Conservation (phyloP, 108 stramenopile species). For the Cyclotella atomus region DNA sequence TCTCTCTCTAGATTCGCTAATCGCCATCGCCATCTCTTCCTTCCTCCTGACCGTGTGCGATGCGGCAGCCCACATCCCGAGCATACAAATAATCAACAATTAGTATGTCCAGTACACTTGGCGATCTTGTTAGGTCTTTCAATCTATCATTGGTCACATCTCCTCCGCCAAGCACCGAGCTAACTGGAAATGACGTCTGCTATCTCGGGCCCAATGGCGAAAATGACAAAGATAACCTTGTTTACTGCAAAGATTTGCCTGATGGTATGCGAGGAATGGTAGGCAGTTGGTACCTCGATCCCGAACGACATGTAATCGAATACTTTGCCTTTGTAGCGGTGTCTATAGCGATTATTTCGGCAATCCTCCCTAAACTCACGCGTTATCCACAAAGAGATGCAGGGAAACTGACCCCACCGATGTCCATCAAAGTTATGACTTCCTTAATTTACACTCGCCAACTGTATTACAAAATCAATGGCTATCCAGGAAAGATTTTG, state of each 20-base stretch:
- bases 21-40: not conserved
- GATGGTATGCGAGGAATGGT: slow-evolving; percentile 48
- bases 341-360: slow-evolving; percentile 22
- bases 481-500: slow-evolving; percentile 50
- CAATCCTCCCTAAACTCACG: slow-evolving; percentile 25
- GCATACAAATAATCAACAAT: not conserved
- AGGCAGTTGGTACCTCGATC: slow-evolving; percentile 48
- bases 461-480: slow-evolving; percentile 46
- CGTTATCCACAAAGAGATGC: slow-evolving; percentile 38
- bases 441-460: slow-evolving; percentile 27
- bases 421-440: slow-evolving; percentile 36
- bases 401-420: slow-evolving; percentile 27
- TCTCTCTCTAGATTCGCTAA: not conserved
- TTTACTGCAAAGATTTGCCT: slow-evolving; percentile 52
- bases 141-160: slow-evolving; percentile 34
- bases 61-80: not conserved
- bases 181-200: slow-evolving; percentile 44
- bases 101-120: slow-evolving; percentile 11
- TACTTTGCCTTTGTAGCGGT: slow-evolving; percentile 27
- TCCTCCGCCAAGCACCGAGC: slow-evolving; percentile 42
- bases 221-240: slow-evolving; percentile 5
- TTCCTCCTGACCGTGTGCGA: too few relatives aligned
- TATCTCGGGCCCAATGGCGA: slow-evolving; percentile 52
- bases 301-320: slow-evolving; percentile 51
- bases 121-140: slow-evolving; percentile 30